phyloP scores from a whole-genome alignment of 208 protist genomes.

The Naegleria gruberi region DNA sequence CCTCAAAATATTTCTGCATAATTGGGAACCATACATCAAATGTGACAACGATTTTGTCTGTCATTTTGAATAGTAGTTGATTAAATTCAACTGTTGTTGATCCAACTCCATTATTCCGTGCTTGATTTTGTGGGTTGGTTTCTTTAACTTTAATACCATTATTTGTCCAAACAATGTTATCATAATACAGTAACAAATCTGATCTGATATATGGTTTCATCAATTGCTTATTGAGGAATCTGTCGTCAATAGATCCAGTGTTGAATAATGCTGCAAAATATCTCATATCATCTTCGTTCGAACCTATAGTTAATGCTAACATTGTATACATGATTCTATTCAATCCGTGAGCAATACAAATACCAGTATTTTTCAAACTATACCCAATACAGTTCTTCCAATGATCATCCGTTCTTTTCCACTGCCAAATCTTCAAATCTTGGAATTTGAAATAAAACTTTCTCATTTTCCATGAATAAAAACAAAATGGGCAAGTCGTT shows the following conservation, averaged over 20 bases:
- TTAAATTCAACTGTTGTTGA: not conserved
- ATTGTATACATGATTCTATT: not conserved
- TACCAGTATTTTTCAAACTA: not conserved
- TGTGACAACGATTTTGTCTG: not conserved
- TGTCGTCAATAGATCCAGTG: not conserved
- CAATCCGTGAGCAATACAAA: not conserved
- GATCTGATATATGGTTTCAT: no score
- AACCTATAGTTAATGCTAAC: not conserved
- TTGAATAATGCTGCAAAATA: not conserved
- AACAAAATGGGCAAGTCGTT: not conserved
- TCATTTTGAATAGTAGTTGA: not conserved
- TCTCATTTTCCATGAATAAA: not conserved
- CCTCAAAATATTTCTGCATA: no score
- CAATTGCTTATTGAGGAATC: not conserved
- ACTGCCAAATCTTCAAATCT: not conserved
- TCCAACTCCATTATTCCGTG: not conserved
- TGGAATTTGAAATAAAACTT: not conserved
- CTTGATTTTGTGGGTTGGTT: not conserved
- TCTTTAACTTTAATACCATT: not conserved
- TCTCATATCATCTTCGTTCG: not conserved
- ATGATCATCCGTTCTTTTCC: not conserved
- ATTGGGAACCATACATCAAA: not conserved
- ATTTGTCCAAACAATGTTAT: not conserved
- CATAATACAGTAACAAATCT: no score
- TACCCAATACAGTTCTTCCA: not conserved